phyloP scores from a whole-genome alignment of 768 basidiomycete genomes.

The Leccinellum rugosiceps region DNA sequence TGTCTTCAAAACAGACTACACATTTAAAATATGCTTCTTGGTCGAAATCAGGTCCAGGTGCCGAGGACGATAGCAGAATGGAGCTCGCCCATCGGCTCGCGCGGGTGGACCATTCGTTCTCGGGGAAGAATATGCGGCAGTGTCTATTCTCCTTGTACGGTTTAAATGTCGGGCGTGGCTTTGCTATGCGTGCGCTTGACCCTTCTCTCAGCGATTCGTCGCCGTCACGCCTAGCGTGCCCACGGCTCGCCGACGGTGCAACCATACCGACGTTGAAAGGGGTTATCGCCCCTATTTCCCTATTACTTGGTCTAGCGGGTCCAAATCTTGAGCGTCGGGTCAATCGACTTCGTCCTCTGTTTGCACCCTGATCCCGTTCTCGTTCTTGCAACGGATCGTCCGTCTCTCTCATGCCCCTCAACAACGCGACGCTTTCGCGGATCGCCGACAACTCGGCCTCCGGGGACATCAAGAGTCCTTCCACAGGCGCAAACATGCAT shows the following conservation, averaged over 20 bases:
- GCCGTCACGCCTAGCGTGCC: background rate
- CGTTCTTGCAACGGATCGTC: constrained; percentile 23
- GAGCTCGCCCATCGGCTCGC: background rate
- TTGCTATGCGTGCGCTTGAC: background rate
- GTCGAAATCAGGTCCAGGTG: constrained; percentile 5
- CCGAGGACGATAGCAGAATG: background rate
- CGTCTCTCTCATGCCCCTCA: constrained; percentile 39
- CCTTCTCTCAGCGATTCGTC: constrained; percentile 3
- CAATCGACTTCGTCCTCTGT: background rate
- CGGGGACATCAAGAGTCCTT: constrained; percentile 9
- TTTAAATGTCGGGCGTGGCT: background rate
- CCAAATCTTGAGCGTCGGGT: background rate
- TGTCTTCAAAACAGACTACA: constrained; percentile 52
- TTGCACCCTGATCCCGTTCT: background rate
- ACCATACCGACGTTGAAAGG: background rate
- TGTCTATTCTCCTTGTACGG: constrained; percentile 24
- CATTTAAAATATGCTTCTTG: constrained; percentile 41
- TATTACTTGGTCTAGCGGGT: background rate
- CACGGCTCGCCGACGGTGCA: background rate
- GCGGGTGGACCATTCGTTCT: constrained; percentile 5
- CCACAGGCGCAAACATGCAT: constrained; percentile 46
- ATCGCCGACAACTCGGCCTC: constrained; percentile 32
- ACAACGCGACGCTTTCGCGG: constrained; percentile 46
- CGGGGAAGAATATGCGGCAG: constrained; percentile 25
- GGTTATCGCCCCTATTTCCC: background rate